Conservation (phyloP, 441 rosid species). For the Adansonia gregorii region DNA sequence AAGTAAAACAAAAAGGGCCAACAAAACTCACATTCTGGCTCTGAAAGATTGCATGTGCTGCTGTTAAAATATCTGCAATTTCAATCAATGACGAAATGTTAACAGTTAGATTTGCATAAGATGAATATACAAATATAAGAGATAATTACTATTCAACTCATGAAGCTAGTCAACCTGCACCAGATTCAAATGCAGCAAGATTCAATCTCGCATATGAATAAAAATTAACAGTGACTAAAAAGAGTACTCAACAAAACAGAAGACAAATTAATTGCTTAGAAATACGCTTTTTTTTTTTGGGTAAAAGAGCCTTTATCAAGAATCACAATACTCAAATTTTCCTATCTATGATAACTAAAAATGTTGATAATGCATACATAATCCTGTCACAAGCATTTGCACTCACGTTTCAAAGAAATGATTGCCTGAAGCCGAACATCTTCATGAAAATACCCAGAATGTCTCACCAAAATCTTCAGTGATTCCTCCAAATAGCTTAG, state of each 20-base stretch:
- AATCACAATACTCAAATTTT: neutral
- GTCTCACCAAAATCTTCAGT: conserved; percentile 76
- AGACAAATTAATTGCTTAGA: neutral
- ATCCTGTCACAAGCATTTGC: conserved; percentile 16
- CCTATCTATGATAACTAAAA: neutral
- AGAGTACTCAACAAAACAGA: neutral
- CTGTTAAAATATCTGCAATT: conserved; percentile 82
- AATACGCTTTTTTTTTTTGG: neutral
- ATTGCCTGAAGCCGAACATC: conserved; percentile 98
- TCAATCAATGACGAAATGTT: conserved; percentile 29
- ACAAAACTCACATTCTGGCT: conserved; percentile 67
- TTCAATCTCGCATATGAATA: neutral
- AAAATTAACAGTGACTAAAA: conserved; percentile 11
- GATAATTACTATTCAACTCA: conserved; percentile 7
- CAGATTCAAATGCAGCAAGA: neutral
- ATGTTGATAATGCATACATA: neutral
- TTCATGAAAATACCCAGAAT: conserved; percentile 94
- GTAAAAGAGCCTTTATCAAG: neutral
- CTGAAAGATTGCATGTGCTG: conserved; percentile 81
- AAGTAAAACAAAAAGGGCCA: neutral
- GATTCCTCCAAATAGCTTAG: conserved; percentile 92
- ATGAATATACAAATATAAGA: neutral
- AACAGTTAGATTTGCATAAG: neutral
- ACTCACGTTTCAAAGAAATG: conserved; percentile 84
- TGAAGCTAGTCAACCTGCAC: neutral